Conservation (phyloP, 129 eudicot genomes). For the Glebionis coronaria region DNA sequence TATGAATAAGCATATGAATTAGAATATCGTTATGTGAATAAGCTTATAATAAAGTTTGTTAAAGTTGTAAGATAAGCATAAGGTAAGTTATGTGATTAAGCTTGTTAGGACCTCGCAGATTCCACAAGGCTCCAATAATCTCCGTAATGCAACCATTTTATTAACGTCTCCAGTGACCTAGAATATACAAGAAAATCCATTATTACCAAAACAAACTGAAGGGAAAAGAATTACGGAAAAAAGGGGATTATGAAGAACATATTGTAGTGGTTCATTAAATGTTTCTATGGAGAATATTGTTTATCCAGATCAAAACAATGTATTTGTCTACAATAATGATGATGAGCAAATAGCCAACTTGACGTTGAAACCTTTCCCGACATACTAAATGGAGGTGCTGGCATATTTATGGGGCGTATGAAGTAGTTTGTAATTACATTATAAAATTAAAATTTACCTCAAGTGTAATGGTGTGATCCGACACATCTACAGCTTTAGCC, state of each 20-base stretch:
- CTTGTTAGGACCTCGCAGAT: slow-evolving; percentile 97
- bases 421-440: not conserved
- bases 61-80: no score
- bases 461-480: slow-evolving; percentile 93
- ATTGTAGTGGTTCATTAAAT: not conserved
- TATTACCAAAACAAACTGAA: slow-evolving; percentile 4
- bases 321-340: no score
- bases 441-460: slow-evolving; percentile 41
- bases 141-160: slow-evolving; percentile 90
- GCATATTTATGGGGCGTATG: not conserved
- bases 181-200: slow-evolving; percentile 19
- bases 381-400: not conserved
- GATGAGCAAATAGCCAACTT: no score
- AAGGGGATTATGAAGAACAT: slow-evolving; percentile 2
- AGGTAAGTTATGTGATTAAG: no score
- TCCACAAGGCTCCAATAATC: slow-evolving; percentile 84
- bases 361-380: no score
- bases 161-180: slow-evolving; percentile 81
- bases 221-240: not conserved
- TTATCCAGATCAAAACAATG: no score
- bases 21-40: no score
- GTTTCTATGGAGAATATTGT: not conserved
- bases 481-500: slow-evolving; percentile 93
- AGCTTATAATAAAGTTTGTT: no score
- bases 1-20: no score